Evolutionary conservation across 2,329 filamentous ascomycete species (phyloP), one percentile per base, ranked within the genome.

Genomic region (Pyricularia grisea): DNA sequence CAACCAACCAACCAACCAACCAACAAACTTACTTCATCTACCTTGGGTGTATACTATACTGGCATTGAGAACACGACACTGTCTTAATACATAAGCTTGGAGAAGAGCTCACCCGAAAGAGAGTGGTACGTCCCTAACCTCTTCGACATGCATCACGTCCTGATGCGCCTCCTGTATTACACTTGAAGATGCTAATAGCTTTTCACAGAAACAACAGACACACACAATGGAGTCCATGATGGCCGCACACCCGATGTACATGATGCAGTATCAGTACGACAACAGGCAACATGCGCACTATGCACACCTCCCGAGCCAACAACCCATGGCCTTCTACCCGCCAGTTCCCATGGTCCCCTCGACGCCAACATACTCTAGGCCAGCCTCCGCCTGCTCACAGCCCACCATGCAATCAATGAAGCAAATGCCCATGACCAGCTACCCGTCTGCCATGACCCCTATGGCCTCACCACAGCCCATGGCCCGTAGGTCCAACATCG

Each of bases 241-340:
- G 81, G 73, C 76, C 33, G 76, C 80, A 75, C 87, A 85, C 79
- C 79, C 85, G 75, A 87, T 92, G 84, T 88, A 85, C 71, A 90
- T 92, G 81, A 87, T 89, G 73, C 84, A 91, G 70, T 96, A 93
- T 84, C 94, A 92, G 86, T 95, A 94, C 85, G 90, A 93, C 77
- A 85, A 86, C 75, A 86, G 89, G 76, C 90, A 91, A 77, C 90
- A 94, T 80, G 94, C 93, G 83, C 66, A 67, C 36, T 67, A 55
- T 17, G 87, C 89, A 72, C 86, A 87, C 71, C 87, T 85, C 70
- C 79, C 81, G 72, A 58, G 66, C 14, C 85, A 81, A 71, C 81
- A 80, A 71, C 83, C 83, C 73, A 80, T 82, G 76, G 79, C 79
- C 71, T 81, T 87, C 77, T 87, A 85, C 74, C 84, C 84, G 70